Evolutionary conservation across 2,329 filamentous ascomycete species (phyloP).

Genomic region (Alternaria rosae): DNA sequence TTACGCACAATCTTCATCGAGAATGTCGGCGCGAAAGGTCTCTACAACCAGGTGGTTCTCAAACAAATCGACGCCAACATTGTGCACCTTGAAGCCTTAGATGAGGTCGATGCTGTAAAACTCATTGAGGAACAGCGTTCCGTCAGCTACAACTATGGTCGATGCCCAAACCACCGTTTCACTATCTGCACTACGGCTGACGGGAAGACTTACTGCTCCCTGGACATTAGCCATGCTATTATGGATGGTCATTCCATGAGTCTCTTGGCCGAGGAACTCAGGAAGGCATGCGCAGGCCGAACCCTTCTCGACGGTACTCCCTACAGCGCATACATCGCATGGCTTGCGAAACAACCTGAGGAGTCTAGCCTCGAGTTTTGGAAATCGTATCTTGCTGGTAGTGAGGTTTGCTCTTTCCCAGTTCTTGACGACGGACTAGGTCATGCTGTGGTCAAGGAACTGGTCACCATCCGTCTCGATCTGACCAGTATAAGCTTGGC

Average conservation of each 20-base stretch:
- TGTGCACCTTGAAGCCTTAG: slow-evolving; percentile 29
- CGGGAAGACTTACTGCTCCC: slow-evolving; percentile 32
- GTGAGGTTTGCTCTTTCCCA: slow-evolving; percentile 45
- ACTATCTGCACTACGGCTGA: slow-evolving; percentile 38
- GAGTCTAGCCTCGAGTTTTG: slow-evolving; percentile 41
- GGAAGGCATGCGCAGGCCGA: slow-evolving; percentile 34
- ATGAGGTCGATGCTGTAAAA: slow-evolving; percentile 29
- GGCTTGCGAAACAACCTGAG: slow-evolving; percentile 34
- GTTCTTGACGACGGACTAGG: slow-evolving; percentile 33
- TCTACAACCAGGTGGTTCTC: slow-evolving; percentile 45
- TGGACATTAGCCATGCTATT: slow-evolving; percentile 47
- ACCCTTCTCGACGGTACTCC: slow-evolving; percentile 34
- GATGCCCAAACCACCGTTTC: slow-evolving; percentile 42
- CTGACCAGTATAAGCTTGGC: slow-evolving; percentile 35
- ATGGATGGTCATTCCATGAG: slow-evolving; percentile 48
- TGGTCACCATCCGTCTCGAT: slow-evolving; percentile 40
- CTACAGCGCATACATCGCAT: slow-evolving; percentile 45
- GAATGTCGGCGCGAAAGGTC: slow-evolving; percentile 37
- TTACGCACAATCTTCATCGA: slow-evolving; percentile 45
- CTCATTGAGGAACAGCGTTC: slow-evolving; percentile 33
- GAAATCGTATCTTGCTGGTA: slow-evolving; percentile 40
- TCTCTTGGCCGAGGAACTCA: slow-evolving; percentile 38
- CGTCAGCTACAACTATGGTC: slow-evolving; percentile 32
- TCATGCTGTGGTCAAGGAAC: slow-evolving; percentile 22
- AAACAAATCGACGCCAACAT: slow-evolving; percentile 35